A percentile compares a stretch with the other conserved stretches of the same genome.
These are phyloP conservation scores for Trichoderma afroharzianum DNA, from an alignment of 2,329 filamentous ascomycete species.

Conservation along the genomic window DNA sequence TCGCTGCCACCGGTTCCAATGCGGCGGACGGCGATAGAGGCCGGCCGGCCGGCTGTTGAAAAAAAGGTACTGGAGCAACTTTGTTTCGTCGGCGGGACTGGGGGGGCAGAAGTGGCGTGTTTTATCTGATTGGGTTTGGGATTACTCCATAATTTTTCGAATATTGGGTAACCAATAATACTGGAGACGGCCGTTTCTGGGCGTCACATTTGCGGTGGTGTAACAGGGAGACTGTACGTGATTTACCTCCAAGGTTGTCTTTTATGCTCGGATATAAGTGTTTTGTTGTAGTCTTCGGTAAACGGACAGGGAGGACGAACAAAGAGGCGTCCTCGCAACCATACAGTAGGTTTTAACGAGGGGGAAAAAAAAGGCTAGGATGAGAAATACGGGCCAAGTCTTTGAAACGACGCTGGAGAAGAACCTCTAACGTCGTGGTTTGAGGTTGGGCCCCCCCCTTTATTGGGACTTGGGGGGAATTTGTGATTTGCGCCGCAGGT, in stretches of 20 bases:
- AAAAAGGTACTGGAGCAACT: not conserved
- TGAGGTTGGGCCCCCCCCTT: slow-evolving; percentile 1
- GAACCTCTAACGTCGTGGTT: slow-evolving; percentile 7
- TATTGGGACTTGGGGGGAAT: not conserved
- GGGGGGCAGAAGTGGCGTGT: not conserved
- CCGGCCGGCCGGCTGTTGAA: not conserved
- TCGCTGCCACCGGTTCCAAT: not conserved
- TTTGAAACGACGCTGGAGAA: slow-evolving; percentile 7
- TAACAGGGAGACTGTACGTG: not conserved
- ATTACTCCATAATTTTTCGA: not conserved
- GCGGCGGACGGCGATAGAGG: not conserved
- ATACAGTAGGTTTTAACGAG: not conserved
- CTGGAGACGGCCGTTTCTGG: not conserved
- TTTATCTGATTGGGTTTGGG: not conserved
- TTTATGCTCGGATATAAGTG: not conserved
- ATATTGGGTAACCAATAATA: not conserved
- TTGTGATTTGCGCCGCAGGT: not conserved
- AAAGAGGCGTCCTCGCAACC: not conserved
- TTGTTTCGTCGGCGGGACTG: not conserved
- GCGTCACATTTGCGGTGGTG: not conserved
- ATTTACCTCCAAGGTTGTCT: not conserved
- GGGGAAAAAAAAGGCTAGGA: not conserved
- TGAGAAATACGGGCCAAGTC: not conserved
- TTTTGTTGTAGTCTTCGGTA: too few relatives aligned
- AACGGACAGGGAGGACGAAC: too few relatives aligned